These are phyloP conservation scores for Leishmania major DNA, from an alignment of 208 protist species.

Conservation along the genomic window DNA sequence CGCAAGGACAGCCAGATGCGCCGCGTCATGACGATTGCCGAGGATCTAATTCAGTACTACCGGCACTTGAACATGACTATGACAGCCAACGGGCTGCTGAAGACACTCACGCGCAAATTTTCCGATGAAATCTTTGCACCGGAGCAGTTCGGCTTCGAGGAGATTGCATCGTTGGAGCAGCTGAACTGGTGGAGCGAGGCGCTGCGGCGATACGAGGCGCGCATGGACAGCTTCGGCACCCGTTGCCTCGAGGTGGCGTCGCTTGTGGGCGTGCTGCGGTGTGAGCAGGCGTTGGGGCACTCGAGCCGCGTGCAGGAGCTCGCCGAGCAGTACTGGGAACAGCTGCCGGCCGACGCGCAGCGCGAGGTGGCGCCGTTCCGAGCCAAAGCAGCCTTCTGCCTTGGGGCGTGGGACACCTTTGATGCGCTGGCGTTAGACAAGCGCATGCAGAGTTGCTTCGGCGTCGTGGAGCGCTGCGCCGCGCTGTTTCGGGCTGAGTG, in stretches of 20 bases:
- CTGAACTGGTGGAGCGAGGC: slow-evolving; percentile 90
- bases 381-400: slow-evolving; percentile 79
- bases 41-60: slow-evolving; percentile 88
- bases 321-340: slow-evolving; percentile 66
- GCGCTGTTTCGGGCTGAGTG: slow-evolving; percentile 61
- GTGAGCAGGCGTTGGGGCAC: slow-evolving; percentile 81
- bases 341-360: slow-evolving; percentile 48
- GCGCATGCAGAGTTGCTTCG: slow-evolving; percentile 52
- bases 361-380: slow-evolving; percentile 73
- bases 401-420: slow-evolving; percentile 81
- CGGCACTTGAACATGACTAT: slow-evolving; percentile 84
- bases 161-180: slow-evolving; percentile 84
- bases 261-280: slow-evolving; percentile 77
- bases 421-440: slow-evolving; percentile 58
- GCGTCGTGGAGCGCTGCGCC: slow-evolving; percentile 79
- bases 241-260: slow-evolving; percentile 51
- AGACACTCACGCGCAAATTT: slow-evolving; percentile 77
- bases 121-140: slow-evolving; percentile 73
- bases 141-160: slow-evolving; percentile 81
- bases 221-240: slow-evolving; percentile 48
- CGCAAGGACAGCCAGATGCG: slow-evolving; percentile 54
- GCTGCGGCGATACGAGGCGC: slow-evolving; percentile 67
- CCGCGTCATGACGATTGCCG: slow-evolving; percentile 56
- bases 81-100: slow-evolving; percentile 83
- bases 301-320: slow-evolving; percentile 58